phyloP scores from a whole-genome alignment of 2,329 filamentous ascomycete species.

The Raffaelea arxii region DNA sequence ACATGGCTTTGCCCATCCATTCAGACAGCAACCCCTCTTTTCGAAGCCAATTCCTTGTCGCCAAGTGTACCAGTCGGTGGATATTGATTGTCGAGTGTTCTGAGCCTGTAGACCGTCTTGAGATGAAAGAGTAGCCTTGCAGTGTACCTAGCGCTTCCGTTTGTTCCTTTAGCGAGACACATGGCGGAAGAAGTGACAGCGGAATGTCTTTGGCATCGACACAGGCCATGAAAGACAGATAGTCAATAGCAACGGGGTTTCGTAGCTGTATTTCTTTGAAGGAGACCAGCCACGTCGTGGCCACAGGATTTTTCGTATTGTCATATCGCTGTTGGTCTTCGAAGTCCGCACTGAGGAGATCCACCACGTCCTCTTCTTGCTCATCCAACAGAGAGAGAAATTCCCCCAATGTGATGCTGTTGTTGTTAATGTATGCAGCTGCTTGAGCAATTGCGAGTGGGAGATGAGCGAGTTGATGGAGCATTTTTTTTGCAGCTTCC shows the following conservation, averaged over 20 bases:
- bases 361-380: constrained; percentile 2
- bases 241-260: constrained; percentile 17
- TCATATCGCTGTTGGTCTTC: constrained; percentile 5
- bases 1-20: constrained; percentile 4
- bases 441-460: constrained; percentile 12
- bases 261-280: constrained; percentile 11
- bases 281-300: constrained; percentile 13
- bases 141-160: constrained; percentile 17
- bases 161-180: constrained; percentile 6
- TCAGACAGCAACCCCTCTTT: background rate
- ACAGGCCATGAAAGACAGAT: constrained; percentile 20
- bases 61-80: constrained; percentile 21
- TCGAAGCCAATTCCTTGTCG: constrained; percentile 19
- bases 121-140: constrained; percentile 21
- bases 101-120: constrained; percentile 17
- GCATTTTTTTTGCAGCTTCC: background rate
- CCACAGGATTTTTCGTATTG: constrained; percentile 7
- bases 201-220: constrained; percentile 21
- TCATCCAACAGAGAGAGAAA: constrained; percentile 8
- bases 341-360: constrained; percentile 11
- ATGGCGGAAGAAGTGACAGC: constrained; percentile 14
- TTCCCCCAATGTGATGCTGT: background rate
- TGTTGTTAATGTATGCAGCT: constrained; percentile 7
- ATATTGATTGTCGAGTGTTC: constrained; percentile 16
- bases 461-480: constrained; percentile 4